Evolutionary conservation across 73 alveolate genomes (phyloP).

Genomic region (Paraurostyla sp.): DNA sequence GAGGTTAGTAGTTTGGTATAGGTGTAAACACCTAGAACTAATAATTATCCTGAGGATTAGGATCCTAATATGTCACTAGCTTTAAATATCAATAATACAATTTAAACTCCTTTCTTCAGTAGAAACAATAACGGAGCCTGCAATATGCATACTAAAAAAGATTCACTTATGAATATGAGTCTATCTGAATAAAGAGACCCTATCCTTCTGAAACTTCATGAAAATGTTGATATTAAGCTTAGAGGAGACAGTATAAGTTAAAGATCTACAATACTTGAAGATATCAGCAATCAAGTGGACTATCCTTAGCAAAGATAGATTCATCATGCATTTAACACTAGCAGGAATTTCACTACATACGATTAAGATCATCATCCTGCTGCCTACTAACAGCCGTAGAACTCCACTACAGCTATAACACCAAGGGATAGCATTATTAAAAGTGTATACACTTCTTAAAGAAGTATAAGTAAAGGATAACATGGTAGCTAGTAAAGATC

Average conservation of each 20-base stretch:
- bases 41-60: neutral
- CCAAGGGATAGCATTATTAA: neutral
- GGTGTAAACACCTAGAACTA: slow-evolving; percentile 18
- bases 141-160: neutral
- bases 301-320: no score
- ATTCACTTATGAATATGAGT: neutral
- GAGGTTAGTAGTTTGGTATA: no score
- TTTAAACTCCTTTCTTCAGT: slow-evolving; percentile 8
- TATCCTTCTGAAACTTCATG: neutral
- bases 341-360: no score
- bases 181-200: neutral
- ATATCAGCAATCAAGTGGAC: no score
- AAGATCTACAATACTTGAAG: no score
- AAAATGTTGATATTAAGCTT: neutral
- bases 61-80: neutral
- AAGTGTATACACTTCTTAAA: slow-evolving; percentile 1
- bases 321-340: slow-evolving; percentile 32
- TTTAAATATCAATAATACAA: neutral
- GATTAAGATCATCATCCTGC: no score
- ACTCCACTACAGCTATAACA: no score
- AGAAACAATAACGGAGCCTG: no score
- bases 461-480: neutral
- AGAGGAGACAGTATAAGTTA: neutral
- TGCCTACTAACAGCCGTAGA: no score
- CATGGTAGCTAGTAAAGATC: neutral